phyloP scores from a whole-genome alignment of 768 basidiomycete genomes.

The Dendrothele bispora region DNA sequence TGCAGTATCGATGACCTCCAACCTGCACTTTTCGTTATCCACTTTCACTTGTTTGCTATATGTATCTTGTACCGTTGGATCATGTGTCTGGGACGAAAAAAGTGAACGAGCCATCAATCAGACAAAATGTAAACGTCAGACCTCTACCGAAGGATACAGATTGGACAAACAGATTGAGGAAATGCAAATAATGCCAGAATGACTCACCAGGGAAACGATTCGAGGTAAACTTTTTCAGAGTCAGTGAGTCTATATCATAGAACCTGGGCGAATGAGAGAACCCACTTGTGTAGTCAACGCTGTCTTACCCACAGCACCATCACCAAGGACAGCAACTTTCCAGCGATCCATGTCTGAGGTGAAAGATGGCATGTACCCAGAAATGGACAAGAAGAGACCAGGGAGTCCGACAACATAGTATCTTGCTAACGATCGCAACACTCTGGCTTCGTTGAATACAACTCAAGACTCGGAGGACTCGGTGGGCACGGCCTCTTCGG shows the following conservation, averaged over 20 bases:
- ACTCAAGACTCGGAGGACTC: too few relatives aligned
- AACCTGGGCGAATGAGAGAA: conserved; percentile 10
- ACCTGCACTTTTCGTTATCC: conserved; percentile 91
- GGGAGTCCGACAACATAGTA: too few relatives aligned
- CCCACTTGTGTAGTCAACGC: conserved; percentile 91
- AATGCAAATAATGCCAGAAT: conserved; percentile 15
- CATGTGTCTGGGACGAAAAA: conserved; percentile 68
- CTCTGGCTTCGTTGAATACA: too few relatives aligned
- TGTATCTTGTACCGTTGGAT: conserved; percentile 97
- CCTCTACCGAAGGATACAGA: conserved; percentile 47
- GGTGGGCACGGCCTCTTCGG: too few relatives aligned
- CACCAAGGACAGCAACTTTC: conserved; percentile 93
- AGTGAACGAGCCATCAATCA: conserved; percentile 10
- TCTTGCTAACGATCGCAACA: too few relatives aligned
- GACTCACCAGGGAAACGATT: conserved; percentile 95
- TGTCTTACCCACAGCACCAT: conserved; percentile 97
- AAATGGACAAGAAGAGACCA: too few relatives aligned
- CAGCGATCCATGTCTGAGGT: conserved; percentile 90
- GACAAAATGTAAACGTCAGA: conserved; percentile 26
- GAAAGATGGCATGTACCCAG: too few relatives aligned
- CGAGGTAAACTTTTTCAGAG: conserved; percentile 74
- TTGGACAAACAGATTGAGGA: conserved; percentile 9
- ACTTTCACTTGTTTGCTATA: conserved; percentile 94
- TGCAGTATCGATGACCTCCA: conserved; percentile 96
- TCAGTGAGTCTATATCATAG: neutral